Evolutionary conservation across 179 eudicot species (phyloP).

Genomic region (Beta corolliflora): DNA sequence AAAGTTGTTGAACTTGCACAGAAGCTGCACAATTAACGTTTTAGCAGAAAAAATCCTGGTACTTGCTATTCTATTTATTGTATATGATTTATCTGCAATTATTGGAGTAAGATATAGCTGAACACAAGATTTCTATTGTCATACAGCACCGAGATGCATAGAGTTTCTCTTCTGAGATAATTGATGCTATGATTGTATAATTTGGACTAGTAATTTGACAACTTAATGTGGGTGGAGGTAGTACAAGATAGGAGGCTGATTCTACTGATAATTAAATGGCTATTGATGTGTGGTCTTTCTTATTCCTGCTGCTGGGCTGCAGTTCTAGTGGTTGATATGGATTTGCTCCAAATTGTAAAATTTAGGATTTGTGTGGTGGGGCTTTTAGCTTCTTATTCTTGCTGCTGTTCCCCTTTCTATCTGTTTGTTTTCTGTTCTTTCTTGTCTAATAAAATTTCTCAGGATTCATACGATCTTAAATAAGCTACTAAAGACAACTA

Average conservation of each 20-base stretch:
- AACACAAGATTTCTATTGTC: background rate
- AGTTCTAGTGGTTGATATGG: background rate
- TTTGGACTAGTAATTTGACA: background rate
- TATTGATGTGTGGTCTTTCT: background rate
- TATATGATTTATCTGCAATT: background rate
- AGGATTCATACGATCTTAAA: background rate
- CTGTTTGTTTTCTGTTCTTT: background rate
- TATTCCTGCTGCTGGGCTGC: background rate
- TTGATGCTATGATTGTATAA: background rate
- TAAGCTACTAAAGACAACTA: background rate
- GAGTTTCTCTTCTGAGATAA: background rate
- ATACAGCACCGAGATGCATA: background rate
- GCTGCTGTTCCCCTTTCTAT: background rate
- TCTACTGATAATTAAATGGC: background rate
- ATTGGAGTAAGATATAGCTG: background rate
- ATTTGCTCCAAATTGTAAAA: background rate
- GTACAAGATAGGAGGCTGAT: background rate
- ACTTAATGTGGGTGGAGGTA: background rate
- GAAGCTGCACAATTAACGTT: background rate
- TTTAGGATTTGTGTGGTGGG: background rate
- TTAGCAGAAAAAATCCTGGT: background rate
- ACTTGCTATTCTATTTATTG: background rate
- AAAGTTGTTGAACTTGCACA: background rate
- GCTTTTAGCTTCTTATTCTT: background rate
- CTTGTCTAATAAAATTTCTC: background rate